Conservation (phyloP, 2,329 filamentous ascomycete genomes). For the Thelonectria rubi region DNA sequence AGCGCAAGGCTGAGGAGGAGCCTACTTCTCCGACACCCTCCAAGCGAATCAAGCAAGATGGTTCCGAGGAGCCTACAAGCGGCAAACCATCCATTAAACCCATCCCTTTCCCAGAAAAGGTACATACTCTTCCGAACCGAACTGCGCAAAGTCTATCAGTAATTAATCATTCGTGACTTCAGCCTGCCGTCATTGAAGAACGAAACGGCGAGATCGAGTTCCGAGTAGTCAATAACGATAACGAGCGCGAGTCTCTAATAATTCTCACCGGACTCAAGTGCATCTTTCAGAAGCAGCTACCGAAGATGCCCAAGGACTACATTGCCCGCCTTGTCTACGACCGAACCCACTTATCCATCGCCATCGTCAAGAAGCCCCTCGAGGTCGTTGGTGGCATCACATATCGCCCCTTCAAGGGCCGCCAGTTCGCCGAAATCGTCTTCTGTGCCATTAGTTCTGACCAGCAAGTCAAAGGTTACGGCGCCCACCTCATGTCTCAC, state of each 20-base stretch:
- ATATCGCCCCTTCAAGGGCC: slow-evolving; percentile 90
- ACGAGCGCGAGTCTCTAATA: slow-evolving; percentile 85
- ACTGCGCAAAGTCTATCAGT: background rate
- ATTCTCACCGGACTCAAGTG: slow-evolving; percentile 96
- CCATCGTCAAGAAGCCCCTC: slow-evolving; percentile 95
- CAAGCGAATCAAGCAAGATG: slow-evolving; percentile 70
- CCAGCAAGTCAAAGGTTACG: slow-evolving; percentile 98
- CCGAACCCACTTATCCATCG: slow-evolving; percentile 93
- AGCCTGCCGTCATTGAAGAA: slow-evolving; percentile 93
- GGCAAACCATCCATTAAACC: slow-evolving; percentile 66
- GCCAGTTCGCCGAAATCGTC: slow-evolving; percentile 96
- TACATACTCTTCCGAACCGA: slow-evolving; percentile 45
- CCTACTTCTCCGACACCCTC: slow-evolving; percentile 67
- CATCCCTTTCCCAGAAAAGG: slow-evolving; percentile 91
- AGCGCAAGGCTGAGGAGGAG: slow-evolving; percentile 78
- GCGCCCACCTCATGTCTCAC: slow-evolving; percentile 97
- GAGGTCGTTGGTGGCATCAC: slow-evolving; percentile 98
- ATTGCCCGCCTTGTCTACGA: slow-evolving; percentile 98
- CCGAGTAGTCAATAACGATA: slow-evolving; percentile 97
- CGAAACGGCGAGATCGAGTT: slow-evolving; percentile 95
- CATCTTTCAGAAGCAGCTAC: slow-evolving; percentile 97
- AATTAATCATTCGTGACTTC: background rate
- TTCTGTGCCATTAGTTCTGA: slow-evolving; percentile 98
- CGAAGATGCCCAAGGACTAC: slow-evolving; percentile 99
- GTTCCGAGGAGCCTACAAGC: slow-evolving; percentile 44